phyloP scores from a whole-genome alignment of 2,329 filamentous ascomycete species.

The Claviceps purpurea region DNA sequence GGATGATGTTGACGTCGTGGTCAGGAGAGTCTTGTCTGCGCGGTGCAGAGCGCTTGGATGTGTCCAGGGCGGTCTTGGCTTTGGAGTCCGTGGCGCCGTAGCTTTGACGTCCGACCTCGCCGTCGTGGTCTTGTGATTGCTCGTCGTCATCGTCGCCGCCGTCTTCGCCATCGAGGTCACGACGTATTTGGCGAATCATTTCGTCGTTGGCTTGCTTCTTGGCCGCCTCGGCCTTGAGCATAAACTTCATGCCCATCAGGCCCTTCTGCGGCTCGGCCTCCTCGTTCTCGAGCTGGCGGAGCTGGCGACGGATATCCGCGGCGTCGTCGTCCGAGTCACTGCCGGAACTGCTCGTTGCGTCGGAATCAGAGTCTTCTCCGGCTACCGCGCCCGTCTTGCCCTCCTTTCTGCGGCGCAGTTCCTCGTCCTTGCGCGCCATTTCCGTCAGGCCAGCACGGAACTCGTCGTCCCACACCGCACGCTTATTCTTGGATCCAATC shows the following conservation, averaged over 20 bases:
- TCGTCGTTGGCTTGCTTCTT: constrained; percentile 72
- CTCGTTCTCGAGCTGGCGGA: constrained; percentile 30
- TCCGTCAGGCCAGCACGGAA: constrained; percentile 66
- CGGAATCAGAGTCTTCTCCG: constrained; percentile 33
- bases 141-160: neutral
- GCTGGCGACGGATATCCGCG: constrained; percentile 33
- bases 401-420: constrained; percentile 66
- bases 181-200: constrained; percentile 53
- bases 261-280: constrained; percentile 47
- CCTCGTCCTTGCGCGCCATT: constrained; percentile 71
- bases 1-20: constrained; percentile 17
- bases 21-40: constrained; percentile 17
- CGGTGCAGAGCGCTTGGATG: constrained; percentile 13
- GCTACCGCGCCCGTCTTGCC: constrained; percentile 40
- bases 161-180: constrained; percentile 49
- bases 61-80: constrained; percentile 16
- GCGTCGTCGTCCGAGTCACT: constrained; percentile 31
- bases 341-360: constrained; percentile 42
- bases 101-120: constrained; percentile 53
- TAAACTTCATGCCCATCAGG: constrained; percentile 81
- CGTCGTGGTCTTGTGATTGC: constrained; percentile 20
- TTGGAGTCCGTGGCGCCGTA: constrained; percentile 38
- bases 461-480: constrained; percentile 79
- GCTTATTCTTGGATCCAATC: constrained; percentile 62
- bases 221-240: constrained; percentile 75